Conservation (phyloP, 129 eudicot species). For the Scalesia atractyloides region DNA sequence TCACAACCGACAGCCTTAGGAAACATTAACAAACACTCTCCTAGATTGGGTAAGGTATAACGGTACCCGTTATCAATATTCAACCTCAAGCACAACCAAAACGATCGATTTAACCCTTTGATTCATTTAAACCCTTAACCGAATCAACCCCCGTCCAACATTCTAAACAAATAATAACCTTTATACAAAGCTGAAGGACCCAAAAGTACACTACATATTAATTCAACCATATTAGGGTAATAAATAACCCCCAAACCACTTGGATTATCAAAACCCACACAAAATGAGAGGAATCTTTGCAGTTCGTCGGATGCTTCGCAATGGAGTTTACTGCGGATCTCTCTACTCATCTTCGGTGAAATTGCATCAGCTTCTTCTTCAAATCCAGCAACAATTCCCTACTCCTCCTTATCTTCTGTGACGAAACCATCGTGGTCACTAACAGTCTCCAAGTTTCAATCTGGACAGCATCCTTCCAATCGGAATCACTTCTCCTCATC, state of each 20-base stretch:
- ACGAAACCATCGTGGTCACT: constrained; percentile 34
- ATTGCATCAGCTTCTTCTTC: constrained; percentile 30
- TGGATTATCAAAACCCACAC: background rate
- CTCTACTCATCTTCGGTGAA: constrained; percentile 33
- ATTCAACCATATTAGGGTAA: too few relatives aligned
- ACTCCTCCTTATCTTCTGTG: constrained; percentile 31
- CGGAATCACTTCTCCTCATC: constrained; percentile 38
- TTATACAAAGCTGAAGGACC: constrained; percentile 2
- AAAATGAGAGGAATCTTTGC: constrained; percentile 40
- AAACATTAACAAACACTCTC: too few relatives aligned
- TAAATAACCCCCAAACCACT: too few relatives aligned
- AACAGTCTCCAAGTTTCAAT: constrained; percentile 29
- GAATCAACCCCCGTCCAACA: too few relatives aligned
- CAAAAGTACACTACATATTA: background rate
- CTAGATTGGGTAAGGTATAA: too few relatives aligned
- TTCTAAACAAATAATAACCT: background rate
- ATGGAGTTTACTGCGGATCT: constrained; percentile 42
- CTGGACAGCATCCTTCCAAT: constrained; percentile 26
- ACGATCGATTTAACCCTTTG: too few relatives aligned
- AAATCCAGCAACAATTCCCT: constrained; percentile 35
- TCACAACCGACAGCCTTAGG: too few relatives aligned
- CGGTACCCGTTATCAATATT: too few relatives aligned
- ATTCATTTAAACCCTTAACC: too few relatives aligned
- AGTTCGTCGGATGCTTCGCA: constrained; percentile 37
- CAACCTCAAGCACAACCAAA: too few relatives aligned